phyloP scores from a whole-genome alignment of 2,329 filamentous ascomycete genomes.

The Triangularia verruculosa region DNA sequence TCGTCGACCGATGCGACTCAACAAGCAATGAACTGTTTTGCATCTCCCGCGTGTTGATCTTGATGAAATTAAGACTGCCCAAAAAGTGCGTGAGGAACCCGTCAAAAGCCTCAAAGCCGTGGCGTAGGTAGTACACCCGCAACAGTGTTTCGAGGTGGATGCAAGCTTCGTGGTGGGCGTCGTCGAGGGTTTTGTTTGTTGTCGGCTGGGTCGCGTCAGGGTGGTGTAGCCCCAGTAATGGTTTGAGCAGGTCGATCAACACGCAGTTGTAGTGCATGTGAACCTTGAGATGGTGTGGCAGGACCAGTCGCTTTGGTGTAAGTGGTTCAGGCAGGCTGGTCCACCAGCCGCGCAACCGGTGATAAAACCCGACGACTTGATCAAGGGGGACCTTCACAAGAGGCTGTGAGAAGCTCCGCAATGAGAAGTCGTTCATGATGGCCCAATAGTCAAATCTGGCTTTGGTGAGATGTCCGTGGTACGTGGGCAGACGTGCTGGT shows the following conservation, averaged over 20 bases:
- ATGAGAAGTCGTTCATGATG: slow-evolving; percentile 30
- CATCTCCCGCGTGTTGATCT: slow-evolving; percentile 20
- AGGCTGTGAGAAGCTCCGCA: slow-evolving; percentile 22
- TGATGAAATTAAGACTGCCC: slow-evolving; percentile 21
- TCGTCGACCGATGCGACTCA: slow-evolving; percentile 21
- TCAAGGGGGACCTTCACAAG: slow-evolving; percentile 16
- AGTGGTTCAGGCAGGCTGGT: slow-evolving; percentile 29
- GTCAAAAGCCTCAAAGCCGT: slow-evolving; percentile 31
- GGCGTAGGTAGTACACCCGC: slow-evolving; percentile 36
- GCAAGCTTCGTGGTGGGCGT: slow-evolving; percentile 25
- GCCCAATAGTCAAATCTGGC: slow-evolving; percentile 31
- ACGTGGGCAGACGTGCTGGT: slow-evolving; percentile 24
- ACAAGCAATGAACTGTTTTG: slow-evolving; percentile 14
- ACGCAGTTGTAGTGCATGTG: slow-evolving; percentile 30
- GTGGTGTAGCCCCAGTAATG: slow-evolving; percentile 18
- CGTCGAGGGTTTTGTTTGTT: slow-evolving; percentile 16
- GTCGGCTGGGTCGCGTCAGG: not conserved
- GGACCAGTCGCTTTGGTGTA: slow-evolving; percentile 28
- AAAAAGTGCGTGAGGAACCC: slow-evolving; percentile 26
- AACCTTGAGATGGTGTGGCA: slow-evolving; percentile 33
- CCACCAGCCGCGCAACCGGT: slow-evolving; percentile 22
- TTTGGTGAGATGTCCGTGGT: slow-evolving; percentile 30
- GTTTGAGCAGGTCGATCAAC: slow-evolving; percentile 24
- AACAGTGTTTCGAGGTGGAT: slow-evolving; percentile 33
- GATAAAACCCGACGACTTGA: slow-evolving; percentile 27